Evolutionary conservation across 495 filamentous ascomycete species (phyloP).

Genomic region (Penicillium silybi): DNA sequence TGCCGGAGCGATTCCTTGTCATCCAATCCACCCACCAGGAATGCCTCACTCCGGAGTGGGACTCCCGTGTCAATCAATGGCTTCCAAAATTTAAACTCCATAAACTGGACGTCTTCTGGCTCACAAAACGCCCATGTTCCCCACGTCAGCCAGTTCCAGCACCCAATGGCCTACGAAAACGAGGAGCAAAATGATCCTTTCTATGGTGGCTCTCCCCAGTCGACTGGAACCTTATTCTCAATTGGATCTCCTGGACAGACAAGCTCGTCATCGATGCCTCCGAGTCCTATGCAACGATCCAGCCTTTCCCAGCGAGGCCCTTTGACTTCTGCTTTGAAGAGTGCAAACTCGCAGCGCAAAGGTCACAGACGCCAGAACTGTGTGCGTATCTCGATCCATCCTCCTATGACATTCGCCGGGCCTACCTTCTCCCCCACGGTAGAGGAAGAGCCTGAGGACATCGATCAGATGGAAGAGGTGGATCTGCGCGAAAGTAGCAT

Average conservation of each 20-base stretch:
- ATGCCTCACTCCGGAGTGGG: constrained; percentile 19
- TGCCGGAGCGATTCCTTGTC: constrained; percentile 38
- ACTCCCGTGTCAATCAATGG: constrained; percentile 6
- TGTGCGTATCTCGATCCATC: constrained; percentile 48
- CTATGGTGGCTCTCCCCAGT: constrained; percentile 20
- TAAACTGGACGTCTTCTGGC: constrained; percentile 12
- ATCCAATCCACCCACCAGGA: constrained; percentile 18
- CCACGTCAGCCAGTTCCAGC: constrained; percentile 28
- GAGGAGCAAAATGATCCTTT: constrained; percentile 30
- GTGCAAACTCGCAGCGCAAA: constrained; percentile 34
- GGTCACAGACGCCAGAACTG: constrained; percentile 47
- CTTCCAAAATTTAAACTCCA: not conserved
- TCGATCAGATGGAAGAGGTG: constrained; percentile 27
- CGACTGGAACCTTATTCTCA: constrained; percentile 15
- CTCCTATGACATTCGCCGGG: constrained; percentile 36
- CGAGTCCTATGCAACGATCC: constrained; percentile 22
- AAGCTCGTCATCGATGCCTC: constrained; percentile 11
- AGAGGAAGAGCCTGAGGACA: constrained; percentile 38
- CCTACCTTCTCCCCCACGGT: constrained; percentile 35
- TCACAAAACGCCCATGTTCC: constrained; percentile 23
- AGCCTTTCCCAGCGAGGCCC: constrained; percentile 21
- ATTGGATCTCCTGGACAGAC: constrained; percentile 16
- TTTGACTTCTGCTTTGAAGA: constrained; percentile 38
- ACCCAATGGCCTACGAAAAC: constrained; percentile 22
- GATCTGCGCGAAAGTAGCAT: constrained; percentile 24